These are phyloP conservation scores for Dacryopinax primogenitus DNA, from an alignment of 768 basidiomycete genomes.

Conservation along the genomic window DNA sequence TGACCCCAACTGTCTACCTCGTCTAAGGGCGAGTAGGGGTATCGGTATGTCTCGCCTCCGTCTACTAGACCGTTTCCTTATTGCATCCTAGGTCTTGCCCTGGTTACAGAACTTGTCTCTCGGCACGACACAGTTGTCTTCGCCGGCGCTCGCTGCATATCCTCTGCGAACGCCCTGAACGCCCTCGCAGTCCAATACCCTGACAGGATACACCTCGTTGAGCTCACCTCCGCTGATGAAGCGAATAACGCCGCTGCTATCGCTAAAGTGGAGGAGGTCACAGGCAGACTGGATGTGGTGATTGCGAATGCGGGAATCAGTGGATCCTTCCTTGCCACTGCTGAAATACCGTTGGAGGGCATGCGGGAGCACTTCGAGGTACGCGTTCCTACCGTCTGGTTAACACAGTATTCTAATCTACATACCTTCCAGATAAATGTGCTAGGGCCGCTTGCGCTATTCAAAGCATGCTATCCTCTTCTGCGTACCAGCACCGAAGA, in stretches of 20 bases:
- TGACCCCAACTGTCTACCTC: too few species aligned
- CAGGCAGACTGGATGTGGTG: slow-evolving; percentile 18
- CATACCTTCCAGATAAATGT: slow-evolving; percentile 13
- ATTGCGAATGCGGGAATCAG: slow-evolving; percentile 21
- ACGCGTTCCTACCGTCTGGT: neutral
- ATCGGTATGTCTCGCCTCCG: too few species aligned
- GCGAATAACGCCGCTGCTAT: slow-evolving; percentile 15
- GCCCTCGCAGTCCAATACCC: slow-evolving; percentile 7
- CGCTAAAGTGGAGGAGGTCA: slow-evolving; percentile 11
- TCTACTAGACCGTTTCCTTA: too few species aligned
- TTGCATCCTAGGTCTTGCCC: slow-evolving; percentile 9
- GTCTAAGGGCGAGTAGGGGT: too few species aligned
- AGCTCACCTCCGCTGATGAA: slow-evolving; percentile 15
- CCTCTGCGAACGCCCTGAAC: slow-evolving; percentile 8
- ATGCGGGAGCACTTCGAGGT: slow-evolving; percentile 8
- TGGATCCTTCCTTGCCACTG: neutral
- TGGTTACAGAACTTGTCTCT: slow-evolving; percentile 10
- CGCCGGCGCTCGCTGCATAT: slow-evolving; percentile 16
- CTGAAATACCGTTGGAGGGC: neutral
- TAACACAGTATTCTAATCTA: neutral
- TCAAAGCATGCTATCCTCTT: slow-evolving; percentile 15
- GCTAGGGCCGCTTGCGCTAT: slow-evolving; percentile 19
- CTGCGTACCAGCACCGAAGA: neutral
- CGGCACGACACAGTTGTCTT: slow-evolving; percentile 14
- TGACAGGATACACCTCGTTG: slow-evolving; percentile 14